Base-by-base conservation (phyloP, 2,329 filamentous ascomycete genomes). In the Ascochyta fabae region DNA sequence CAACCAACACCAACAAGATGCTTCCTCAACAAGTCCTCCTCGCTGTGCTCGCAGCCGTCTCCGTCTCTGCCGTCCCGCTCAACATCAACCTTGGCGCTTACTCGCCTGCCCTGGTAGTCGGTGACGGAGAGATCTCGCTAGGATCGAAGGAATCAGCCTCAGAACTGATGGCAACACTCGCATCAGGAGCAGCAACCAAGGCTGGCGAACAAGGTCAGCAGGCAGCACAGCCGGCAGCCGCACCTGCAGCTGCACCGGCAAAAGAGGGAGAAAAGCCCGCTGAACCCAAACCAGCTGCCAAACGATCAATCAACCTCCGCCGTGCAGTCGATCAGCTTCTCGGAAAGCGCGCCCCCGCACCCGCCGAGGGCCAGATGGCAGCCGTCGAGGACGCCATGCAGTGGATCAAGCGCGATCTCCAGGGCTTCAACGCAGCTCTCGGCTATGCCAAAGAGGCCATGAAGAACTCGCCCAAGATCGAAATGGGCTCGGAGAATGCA, bases 71-170 rank as follows among this genome's bases (percentile, higher is more conserved):
- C 53, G 70, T 80, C 42, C 79, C 80, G 26, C 77, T 82, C 46
- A 82, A 81, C 76, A 81, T 82, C 78, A 81, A 81, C 72, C 74
- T 82, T 48, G 80, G 80, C 48, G 79, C 80, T 29, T 82, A 81
- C 66, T 82, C 80, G 39, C 80, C 80, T 45, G 80, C 80, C 62
- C 64, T 81, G 74, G 80, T 82, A 73, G 80, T 82, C 73, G 80
- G 80, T 80, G 80, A 82, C 75, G 80, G 80, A 72, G 80, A 80
- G 69, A 81, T 82, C 53, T 79, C 79, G 45, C 79, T 82, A 48
- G 78, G 76, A 56, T 76, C 73, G 3, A 76, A 73, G 45, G 72
- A 75, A 68, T 72, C 70, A 56, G 79, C 77, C 15, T 75, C 73
- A 33, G 70, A 74, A 51, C 60, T 81, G 59, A 79, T 81, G 73